Conservation (phyloP, 495 filamentous ascomycete species). For the Collariella sp. region DNA sequence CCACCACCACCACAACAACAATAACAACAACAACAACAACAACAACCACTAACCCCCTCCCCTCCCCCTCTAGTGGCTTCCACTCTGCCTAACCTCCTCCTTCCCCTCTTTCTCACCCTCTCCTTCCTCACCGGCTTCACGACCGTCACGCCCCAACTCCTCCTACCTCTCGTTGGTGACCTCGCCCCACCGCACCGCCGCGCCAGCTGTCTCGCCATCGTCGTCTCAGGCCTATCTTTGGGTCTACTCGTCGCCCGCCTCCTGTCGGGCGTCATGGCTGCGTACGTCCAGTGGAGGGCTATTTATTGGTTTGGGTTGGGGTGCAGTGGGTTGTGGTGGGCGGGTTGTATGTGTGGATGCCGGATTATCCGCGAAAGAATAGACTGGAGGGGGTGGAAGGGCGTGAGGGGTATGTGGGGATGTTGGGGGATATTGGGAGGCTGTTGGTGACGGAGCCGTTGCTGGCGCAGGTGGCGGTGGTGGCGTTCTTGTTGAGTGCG, state of each 20-base stretch:
- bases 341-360: slow-evolving; percentile 65
- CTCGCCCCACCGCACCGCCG: slow-evolving; percentile 62
- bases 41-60: not conserved
- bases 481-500: slow-evolving; percentile 35
- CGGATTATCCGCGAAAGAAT: slow-evolving; percentile 71
- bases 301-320: slow-evolving; percentile 76
- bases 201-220: slow-evolving; percentile 60
- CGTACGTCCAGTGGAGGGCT: slow-evolving; percentile 62
- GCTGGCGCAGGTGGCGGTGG: slow-evolving; percentile 49
- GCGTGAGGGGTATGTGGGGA: slow-evolving; percentile 53
- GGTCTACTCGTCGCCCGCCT: slow-evolving; percentile 71
- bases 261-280: slow-evolving; percentile 64
- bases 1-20: no score
- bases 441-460: slow-evolving; percentile 57
- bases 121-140: slow-evolving; percentile 64
- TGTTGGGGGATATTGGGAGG: slow-evolving; percentile 54
- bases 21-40: not conserved
- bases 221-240: slow-evolving; percentile 68
- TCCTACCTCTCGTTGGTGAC: slow-evolving; percentile 78
- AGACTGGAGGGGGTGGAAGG: not conserved
- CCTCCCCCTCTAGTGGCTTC: slow-evolving; percentile 44
- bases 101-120: slow-evolving; percentile 57
- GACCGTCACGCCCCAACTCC: slow-evolving; percentile 77
- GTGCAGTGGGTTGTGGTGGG: slow-evolving; percentile 61
- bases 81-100: slow-evolving; percentile 58